A percentile compares a stretch with the other conserved stretches of the same genome.
Evolutionary conservation across 768 basidiomycete genomes (phyloP).

Genomic region (Auricularia sp.): DNA sequence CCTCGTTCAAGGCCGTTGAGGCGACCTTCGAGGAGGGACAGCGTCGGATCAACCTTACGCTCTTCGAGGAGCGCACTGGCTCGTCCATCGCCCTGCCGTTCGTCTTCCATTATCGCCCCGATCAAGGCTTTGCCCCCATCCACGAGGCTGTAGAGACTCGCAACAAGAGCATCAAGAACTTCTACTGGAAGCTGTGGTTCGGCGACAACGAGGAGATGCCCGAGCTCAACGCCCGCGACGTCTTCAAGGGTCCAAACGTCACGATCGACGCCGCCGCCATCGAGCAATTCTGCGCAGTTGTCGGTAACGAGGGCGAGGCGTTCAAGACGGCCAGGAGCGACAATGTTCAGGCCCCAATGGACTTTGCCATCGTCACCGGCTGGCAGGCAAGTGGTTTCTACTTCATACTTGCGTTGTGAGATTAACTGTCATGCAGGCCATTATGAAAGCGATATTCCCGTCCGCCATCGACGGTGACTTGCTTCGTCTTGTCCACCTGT

Average conservation of each 20-base stretch:
- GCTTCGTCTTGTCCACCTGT: slow-evolving; percentile 90
- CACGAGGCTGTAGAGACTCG: slow-evolving; percentile 79
- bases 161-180: slow-evolving; percentile 87
- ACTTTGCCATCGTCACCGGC: slow-evolving; percentile 95
- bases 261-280: slow-evolving; percentile 65
- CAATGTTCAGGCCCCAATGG: slow-evolving; percentile 85
- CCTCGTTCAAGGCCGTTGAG: slow-evolving; percentile 74
- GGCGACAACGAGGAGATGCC: slow-evolving; percentile 75
- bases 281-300: slow-evolving; percentile 83
- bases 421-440: slow-evolving; percentile 48
- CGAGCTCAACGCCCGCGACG: slow-evolving; percentile 67
- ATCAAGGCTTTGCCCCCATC: slow-evolving; percentile 83
- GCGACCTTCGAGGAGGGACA: slow-evolving; percentile 47
- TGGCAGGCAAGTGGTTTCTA: slow-evolving; percentile 67
- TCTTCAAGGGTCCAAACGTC: slow-evolving; percentile 80
- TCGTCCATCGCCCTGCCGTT: slow-evolving; percentile 71
- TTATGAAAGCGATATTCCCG: slow-evolving; percentile 98
- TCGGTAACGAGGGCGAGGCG: slow-evolving; percentile 85
- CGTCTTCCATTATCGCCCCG: slow-evolving; percentile 78
- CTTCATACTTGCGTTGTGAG: not conserved
- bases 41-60: slow-evolving; percentile 53
- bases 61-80: slow-evolving; percentile 75
- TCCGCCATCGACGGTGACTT: slow-evolving; percentile 84
- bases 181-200: slow-evolving; percentile 99
- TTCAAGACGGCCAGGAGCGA: slow-evolving; percentile 72